Conservation (phyloP, 1,139 yeast genomes). For the Nakaseomyces glabratus region DNA sequence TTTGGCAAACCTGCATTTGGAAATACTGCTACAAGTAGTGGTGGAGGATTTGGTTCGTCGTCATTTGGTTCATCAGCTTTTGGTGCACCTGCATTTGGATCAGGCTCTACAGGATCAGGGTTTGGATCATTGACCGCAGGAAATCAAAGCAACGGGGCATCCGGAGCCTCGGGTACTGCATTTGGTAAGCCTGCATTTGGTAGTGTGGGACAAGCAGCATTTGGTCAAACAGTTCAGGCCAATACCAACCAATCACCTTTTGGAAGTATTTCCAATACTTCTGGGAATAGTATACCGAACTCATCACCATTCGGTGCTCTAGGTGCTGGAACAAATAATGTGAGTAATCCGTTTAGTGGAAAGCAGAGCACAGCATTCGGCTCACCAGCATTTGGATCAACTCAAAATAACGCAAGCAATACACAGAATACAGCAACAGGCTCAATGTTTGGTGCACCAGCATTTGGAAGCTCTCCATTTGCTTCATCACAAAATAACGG, state of each 20-base stretch:
- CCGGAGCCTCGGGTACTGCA: conserved; percentile 14
- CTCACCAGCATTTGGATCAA: conserved; percentile 7
- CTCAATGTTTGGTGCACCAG: conserved; percentile 7
- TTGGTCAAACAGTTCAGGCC: conserved; percentile 8
- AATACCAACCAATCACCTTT: no score
- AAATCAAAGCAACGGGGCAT: conserved; percentile 16
- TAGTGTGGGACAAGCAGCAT: background rate
- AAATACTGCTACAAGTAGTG: background rate
- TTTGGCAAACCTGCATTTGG: conserved; percentile 19
- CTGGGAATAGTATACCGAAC: conserved; percentile 10
- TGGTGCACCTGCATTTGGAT: conserved; percentile 19
- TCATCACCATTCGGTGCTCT: conserved; percentile 13
- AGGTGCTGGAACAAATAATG: conserved; percentile 13
- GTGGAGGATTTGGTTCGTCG: conserved; percentile 19
- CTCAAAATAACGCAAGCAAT: no score
- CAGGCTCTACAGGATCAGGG: conserved; percentile 6
- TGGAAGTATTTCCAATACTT: conserved; percentile 6
- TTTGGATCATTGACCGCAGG: conserved; percentile 5
- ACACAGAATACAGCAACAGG: conserved; percentile 2
- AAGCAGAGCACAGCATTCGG: conserved; percentile 8
- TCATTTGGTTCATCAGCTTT: conserved; percentile 26
- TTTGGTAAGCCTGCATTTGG: conserved; percentile 16
- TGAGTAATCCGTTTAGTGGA: background rate
- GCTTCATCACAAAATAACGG: conserved; percentile 6
- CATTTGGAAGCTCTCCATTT: conserved; percentile 7